Base-by-base conservation (phyloP, 257 asterid species). In the Salvia hispanica region DNA sequence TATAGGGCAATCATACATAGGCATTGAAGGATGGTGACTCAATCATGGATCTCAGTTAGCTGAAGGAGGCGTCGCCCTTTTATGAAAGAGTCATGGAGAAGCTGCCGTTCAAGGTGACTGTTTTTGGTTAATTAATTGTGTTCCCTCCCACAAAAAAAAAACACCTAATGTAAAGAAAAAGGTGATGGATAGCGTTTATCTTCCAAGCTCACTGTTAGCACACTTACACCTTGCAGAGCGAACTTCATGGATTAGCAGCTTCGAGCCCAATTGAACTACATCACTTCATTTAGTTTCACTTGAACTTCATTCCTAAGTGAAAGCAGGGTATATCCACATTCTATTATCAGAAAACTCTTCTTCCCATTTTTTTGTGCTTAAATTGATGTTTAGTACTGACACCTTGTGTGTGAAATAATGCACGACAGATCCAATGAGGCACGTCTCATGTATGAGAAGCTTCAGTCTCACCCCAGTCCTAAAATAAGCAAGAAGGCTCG, bases 181-280 rank as follows among this genome's bases (percentile, higher is more conserved):
- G 55, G 28, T 14, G 28, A 14, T 4, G 28, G 59, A 40, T 40
- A 40, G 45, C 1, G 44, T 40, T 40, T 40, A 37, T 37, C 42
- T 58, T 55, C n/a, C 14, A 16, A 21, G 11, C 53, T 64, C 56
- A 58, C 62, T 59, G 28, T 37, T 7, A 13, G 2, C 11, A 5
- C 55, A 48, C 52, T 21, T 28, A 7, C 66, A 6, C 56, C 63
- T 52, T 76, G 76, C 86, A 93, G 97, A 86, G 65, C 62, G 88
- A 90, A 75, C 92, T 93, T 76, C 82, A 93, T 72, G 97, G 99
- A 71, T 72, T 86, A 77, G 97, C 99, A 62, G 99, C 34, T 8
- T 16, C 7, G 48, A 40, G 8, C 37, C 7, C 4, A 5, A 53
- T 40, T 31, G n/a, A n/a, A n/a, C n/a, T 53, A 2, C 10, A 64